Conservation (phyloP, 2,329 filamentous ascomycete species). For the Ceratocystis smalleyi region DNA sequence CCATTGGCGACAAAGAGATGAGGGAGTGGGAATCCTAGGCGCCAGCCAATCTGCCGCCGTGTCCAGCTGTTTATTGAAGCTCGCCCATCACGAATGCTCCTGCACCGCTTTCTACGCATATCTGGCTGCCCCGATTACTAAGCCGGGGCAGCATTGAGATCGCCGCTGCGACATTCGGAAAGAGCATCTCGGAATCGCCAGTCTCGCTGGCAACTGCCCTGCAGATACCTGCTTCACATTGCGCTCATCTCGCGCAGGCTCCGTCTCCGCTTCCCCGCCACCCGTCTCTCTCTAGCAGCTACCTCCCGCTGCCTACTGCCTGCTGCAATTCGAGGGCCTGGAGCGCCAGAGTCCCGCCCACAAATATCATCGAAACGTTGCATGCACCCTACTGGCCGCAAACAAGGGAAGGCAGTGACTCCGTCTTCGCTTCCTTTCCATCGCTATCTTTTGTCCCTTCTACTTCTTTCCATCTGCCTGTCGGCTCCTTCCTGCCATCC, state of each 20-base stretch:
- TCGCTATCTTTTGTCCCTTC: background rate
- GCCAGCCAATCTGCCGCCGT: background rate
- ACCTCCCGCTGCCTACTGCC: background rate
- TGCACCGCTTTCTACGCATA: background rate
- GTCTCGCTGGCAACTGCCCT: background rate
- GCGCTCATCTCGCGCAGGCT: background rate
- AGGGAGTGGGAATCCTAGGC: background rate
- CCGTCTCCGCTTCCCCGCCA: background rate
- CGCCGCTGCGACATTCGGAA: background rate
- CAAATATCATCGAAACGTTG: background rate
- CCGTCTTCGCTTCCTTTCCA: background rate
- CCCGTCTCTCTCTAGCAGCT: background rate
- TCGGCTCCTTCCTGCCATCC: background rate
- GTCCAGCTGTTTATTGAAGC: background rate
- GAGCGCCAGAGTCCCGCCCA: background rate
- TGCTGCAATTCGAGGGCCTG: background rate
- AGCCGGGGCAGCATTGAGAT: background rate
- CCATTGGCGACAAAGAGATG: background rate
- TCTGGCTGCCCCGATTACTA: background rate
- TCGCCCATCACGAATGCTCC: background rate
- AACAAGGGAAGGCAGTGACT: background rate
- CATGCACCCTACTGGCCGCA: background rate
- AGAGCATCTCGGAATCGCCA: background rate
- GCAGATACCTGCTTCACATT: background rate
- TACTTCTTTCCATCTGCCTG: background rate